Base-by-base conservation (phyloP, 2,329 filamentous ascomycete genomes). In the Eutypa lata region DNA sequence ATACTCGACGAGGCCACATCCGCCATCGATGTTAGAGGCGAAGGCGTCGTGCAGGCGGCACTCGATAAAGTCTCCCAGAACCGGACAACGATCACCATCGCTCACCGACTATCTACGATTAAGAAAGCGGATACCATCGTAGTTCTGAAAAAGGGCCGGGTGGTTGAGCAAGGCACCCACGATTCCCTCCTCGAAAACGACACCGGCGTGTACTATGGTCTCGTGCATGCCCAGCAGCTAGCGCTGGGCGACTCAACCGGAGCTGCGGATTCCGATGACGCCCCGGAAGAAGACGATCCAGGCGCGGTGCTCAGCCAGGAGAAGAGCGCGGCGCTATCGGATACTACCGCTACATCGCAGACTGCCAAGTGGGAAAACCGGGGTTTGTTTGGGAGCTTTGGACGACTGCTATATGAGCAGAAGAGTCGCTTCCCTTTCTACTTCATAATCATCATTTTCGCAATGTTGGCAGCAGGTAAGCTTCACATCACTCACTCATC, bases 1-100 rank as follows among this genome's bases (percentile, higher is more conserved):
- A 84, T 92, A 35, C 75, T 94, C 7, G 88, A 94, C 62, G 88
- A 93, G 68, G 89, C 89, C 0, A 91, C 88, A 0, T 88, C 83
- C 53, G 85, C 87, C 14, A 79, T 82, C 48, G 78, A 81, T 44
- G 76, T 79, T 3, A 73, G 78, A 3, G 74, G 78, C 16, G 80
- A 83, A 56, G 71, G 76, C 10, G 79, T 85, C 46, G 87, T 90
- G 1, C 87, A 90, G 61, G 78, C 80, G 42, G 80, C 87, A 0
- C 74, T 88, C 14, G 80, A 86, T 57, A 75, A 78, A 37, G 79
- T 88, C 2, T 84, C 86, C 0, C 68, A 78, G 53, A 79, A 81
- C 50, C 76, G 87, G 13, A 90, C 87, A 1, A 90, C 86, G 0
- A 85, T 91, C 53, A 83, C 87, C 19, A 88, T 92, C 58, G 88